Percentiles rank a stretch among this genome's conserved stretches.
Evolutionary conservation across 2,329 filamentous ascomycete species (phyloP).

Genomic region (Ascochyta pisi): DNA sequence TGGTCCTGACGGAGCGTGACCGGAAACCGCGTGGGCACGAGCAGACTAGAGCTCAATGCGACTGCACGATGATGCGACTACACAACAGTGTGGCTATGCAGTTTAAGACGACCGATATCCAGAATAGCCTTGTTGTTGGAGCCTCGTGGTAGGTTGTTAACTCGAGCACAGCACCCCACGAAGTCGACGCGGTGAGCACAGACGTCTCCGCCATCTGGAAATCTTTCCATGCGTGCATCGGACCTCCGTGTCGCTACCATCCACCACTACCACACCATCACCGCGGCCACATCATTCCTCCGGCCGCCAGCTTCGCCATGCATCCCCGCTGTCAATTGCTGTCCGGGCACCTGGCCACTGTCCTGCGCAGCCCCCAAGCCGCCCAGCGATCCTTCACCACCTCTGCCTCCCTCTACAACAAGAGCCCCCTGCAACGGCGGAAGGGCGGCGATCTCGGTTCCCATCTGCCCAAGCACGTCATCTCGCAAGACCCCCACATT

Average conservation of each 20-base stretch:
- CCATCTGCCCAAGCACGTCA: constrained; percentile 45
- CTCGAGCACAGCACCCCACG: not conserved
- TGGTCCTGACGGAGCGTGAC: not conserved
- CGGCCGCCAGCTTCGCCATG: constrained; percentile 29
- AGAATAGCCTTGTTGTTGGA: not conserved
- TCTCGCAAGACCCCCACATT: constrained; percentile 38
- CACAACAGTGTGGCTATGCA: no score
- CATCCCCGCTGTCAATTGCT: constrained; percentile 41
- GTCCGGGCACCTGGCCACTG: constrained; percentile 26
- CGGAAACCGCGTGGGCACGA: not conserved
- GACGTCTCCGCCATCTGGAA: constrained; percentile 20
- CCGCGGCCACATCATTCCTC: constrained; percentile 24
- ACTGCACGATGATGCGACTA: not conserved
- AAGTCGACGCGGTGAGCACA: constrained; percentile 5
- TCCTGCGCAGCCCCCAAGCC: constrained; percentile 21
- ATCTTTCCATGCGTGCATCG: constrained; percentile 27
- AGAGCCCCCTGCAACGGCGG: constrained; percentile 37
- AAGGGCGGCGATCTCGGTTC: constrained; percentile 46
- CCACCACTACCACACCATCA: constrained; percentile 15
- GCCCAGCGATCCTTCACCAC: constrained; percentile 39
- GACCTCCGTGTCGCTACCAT: constrained; percentile 31
- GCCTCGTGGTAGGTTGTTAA: not conserved
- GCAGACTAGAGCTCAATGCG: not conserved
- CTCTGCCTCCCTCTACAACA: constrained; percentile 26
- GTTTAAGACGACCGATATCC: no score